Evolutionary conservation across 139 green algal species (phyloP), one percentile per base, ranked within the genome.

Genomic region (Spirogloea muscicola): DNA sequence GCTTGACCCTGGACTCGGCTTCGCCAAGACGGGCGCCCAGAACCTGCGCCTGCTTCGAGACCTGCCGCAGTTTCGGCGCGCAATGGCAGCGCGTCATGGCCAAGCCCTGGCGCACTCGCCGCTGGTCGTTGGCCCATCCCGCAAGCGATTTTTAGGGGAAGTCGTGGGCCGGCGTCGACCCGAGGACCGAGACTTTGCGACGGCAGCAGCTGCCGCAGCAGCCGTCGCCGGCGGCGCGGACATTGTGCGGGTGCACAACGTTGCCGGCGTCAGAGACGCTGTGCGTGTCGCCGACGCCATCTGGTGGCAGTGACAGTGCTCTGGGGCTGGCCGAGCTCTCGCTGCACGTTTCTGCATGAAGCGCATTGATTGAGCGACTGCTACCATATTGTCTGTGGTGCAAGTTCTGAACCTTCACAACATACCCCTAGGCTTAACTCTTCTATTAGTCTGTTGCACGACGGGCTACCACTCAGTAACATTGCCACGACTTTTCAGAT

Each of bases 1-100:
- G n/a, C 40, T 77, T n/a, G 76, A 83, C 60, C 76, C 76, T 3
- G 76, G 76, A 31, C 18, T 81, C 3, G 73, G 73, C 9, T 81
- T 81, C 33, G 65, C 73, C 16, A 81, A 81, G 37, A 81, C 31
- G 10, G 16, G 36, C 36, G 42, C 51, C 16, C 43, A 78, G 21
- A 81, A 69, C 55, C 16, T 70, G n/a, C 34, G 57, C 43, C 42
- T 81, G 21, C 13, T 81, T 27, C 34, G 73, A 33, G 31, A 62
- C 18, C 27, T 75, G 7, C 21, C 27, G 52, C 36, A 71, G 60
- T 34, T 80, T 7, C 21, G 72, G 37, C 7, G 37, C 5, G 49
- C 21, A 31, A 27, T 80, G 34, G 21, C 37, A 1, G 25, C 9
- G 36, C 33, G 49, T 3, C n/a, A n/a, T n/a, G 49, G 64, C 18